Evolutionary conservation across 2,329 filamentous ascomycete genomes (phyloP), one percentile per base, ranked within the genome.

Genomic region (Eutypella sp.): DNA sequence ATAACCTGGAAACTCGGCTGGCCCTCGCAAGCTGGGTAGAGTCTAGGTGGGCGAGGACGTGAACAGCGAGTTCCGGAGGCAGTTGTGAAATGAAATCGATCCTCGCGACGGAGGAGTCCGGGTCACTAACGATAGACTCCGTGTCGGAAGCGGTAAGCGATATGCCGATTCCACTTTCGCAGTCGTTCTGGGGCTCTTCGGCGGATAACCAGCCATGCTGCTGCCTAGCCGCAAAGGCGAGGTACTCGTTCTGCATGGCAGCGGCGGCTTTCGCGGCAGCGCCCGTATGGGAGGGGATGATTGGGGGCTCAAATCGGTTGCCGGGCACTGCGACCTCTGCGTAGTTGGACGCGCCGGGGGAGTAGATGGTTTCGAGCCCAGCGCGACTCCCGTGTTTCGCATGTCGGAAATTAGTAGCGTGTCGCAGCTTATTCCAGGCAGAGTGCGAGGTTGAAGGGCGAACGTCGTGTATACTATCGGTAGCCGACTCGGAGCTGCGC

Each of bases 141-240:
- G 61, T 57, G n/a, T 64, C 65, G 22, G 69, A 64, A 16, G 70
- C 62, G 2, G 74, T 74, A 2, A 82, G 63, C 1, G 73, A 69
- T 41, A 85, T 84, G 25, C 79, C 80, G 43, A 85, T 82, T 18
- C 81, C 81, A 54, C 82, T 84, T 64, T 85, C 81, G 22, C 74
- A 69, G 52, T 85, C 80, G 51, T 75, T 79, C n/a, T 67, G 60
- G 40, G 66, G 67, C 16, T 76, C 74, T 2, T 79, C 74, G 25
- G 66, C 62, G 8, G 68, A 60, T 7, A 78, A 58, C 64, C 73
- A 71, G 41, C 69, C 66, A 34, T 68, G 70, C 24, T 71, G 65
- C 40, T 66, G 64, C 31, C 62, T 48, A 25, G 53, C n/a, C n/a
- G n/a, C 48, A 36, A 64, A 59, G 4, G 61, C 63, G 5, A 71